Evolutionary conservation across 495 filamentous ascomycete genomes (phyloP).

Genomic region (Diplogelasinospora grovesii): DNA sequence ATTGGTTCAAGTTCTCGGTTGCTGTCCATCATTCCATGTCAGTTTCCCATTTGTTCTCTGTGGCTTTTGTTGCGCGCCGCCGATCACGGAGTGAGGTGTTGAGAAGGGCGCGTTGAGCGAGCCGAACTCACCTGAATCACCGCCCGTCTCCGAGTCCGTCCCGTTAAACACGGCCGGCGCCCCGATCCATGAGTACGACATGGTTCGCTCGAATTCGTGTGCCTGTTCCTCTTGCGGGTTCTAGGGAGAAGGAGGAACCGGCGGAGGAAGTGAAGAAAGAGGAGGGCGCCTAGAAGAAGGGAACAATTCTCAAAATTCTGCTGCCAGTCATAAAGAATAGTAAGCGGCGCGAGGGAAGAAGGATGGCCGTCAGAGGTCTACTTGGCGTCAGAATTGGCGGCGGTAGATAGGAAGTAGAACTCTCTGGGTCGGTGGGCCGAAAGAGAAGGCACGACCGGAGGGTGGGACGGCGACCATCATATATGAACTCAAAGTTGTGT

Average conservation of each 20-base stretch:
- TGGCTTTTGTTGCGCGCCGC: not conserved
- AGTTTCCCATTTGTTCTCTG: no score
- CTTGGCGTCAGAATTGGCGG: no score
- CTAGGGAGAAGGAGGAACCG: no score
- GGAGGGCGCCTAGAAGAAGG: no score
- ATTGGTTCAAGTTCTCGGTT: constrained; percentile 80
- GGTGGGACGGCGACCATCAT: not conserved
- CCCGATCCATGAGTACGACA: constrained; percentile 82
- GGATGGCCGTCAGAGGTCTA: not conserved
- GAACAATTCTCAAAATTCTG: no score
- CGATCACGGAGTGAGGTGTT: not conserved
- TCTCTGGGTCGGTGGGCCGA: not conserved
- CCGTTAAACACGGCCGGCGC: constrained; percentile 68
- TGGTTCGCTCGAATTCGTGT: no score
- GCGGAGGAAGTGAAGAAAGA: no score
- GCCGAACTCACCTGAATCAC: constrained; percentile 68
- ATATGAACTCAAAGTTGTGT: not conserved
- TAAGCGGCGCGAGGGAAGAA: no score
- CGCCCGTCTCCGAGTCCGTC: constrained; percentile 63
- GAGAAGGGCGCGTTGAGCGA: no score
- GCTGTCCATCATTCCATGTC: constrained; percentile 36
- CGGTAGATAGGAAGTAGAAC: no score
- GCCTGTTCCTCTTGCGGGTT: no score
- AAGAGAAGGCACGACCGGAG: not conserved
- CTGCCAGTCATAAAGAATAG: no score